These are phyloP conservation scores for Fomitopsis pinicola DNA, from an alignment of 1,284 basidiomycete genomes.

Conservation along the genomic window DNA sequence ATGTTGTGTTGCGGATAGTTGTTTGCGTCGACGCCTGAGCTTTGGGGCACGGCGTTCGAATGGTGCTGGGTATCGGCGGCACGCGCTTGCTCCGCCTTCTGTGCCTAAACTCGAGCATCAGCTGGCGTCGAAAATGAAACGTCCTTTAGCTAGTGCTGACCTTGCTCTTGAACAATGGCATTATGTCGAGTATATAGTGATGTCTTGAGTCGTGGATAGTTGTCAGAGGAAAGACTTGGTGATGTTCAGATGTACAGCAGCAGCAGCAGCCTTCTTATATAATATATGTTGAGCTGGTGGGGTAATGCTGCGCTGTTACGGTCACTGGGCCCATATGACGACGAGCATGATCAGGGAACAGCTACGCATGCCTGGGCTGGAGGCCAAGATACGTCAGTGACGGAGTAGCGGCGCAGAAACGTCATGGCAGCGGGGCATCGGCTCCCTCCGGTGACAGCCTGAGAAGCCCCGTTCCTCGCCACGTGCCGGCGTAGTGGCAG, in stretches of 20 bases:
- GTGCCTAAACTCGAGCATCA: background rate
- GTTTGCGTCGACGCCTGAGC: background rate
- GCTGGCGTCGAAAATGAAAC: no score
- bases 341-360: background rate
- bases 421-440: background rate
- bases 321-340: no score
- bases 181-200: background rate
- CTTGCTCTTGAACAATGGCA: constrained; percentile 5
- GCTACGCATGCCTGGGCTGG: background rate
- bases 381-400: background rate
- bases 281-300: background rate
- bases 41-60: background rate
- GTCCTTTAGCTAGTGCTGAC: background rate
- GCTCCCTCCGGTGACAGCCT: no score
- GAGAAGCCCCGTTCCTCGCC: background rate
- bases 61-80: background rate
- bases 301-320: no score
- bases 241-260: no score
- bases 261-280: background rate
- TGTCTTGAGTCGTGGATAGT: background rate
- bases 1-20: background rate
- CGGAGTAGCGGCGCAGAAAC: background rate
- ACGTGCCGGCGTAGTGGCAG: background rate
- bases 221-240: background rate
- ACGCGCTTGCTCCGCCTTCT: background rate